Conservation (phyloP, 2,329 filamentous ascomycete species). For the Exophiala viscosa region DNA sequence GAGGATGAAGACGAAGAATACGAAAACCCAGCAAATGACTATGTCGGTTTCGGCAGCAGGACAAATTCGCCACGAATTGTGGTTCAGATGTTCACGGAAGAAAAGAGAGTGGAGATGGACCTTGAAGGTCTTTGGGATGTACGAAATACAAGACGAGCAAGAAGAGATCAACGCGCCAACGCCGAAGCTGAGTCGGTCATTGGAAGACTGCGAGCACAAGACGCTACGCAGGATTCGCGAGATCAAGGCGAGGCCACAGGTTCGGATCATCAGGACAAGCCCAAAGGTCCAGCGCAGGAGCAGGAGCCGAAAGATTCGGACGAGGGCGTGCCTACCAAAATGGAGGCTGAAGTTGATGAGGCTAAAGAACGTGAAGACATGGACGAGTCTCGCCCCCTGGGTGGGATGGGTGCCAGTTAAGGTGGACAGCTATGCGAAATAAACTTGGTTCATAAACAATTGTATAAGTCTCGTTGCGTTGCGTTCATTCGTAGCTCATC, state of each 20-base stretch:
- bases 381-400: not conserved
- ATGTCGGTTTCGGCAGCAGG: conserved; percentile 72
- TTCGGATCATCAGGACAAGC: not conserved
- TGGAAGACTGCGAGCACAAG: not conserved
- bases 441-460: too few species aligned
- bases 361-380: not conserved
- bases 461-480: too few species aligned
- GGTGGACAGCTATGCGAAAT: not conserved
- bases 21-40: conserved; percentile 48
- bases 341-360: not conserved
- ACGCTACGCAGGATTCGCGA: not conserved
- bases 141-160: conserved; percentile 19
- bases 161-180: conserved; percentile 15
- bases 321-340: not conserved
- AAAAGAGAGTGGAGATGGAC: conserved; percentile 64
- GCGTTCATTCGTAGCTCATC: too few species aligned
- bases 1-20: conserved; percentile 36
- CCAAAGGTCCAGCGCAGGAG: not conserved
- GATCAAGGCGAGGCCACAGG: not conserved
- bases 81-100: conserved; percentile 68
- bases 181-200: conserved; percentile 8
- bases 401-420: conserved; percentile 1
- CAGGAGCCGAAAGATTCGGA: not conserved
- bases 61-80: conserved; percentile 60
- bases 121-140: conserved; percentile 62